Conservation (phyloP, 345 rosid genomes). For the Populus alba region DNA sequence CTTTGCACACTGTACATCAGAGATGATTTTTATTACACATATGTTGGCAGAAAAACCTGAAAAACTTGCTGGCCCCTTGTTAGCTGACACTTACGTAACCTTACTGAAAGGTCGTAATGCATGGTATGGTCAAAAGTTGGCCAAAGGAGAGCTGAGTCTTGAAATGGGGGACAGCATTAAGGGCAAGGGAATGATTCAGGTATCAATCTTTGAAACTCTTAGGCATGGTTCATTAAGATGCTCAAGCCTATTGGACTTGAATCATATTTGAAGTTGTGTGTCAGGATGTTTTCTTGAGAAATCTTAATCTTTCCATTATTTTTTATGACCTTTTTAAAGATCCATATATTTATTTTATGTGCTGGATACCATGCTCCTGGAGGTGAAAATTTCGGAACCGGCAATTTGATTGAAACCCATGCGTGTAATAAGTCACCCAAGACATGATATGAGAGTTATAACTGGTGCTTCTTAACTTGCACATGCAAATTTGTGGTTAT, state of each 20-base stretch:
- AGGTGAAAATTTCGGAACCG: not conserved
- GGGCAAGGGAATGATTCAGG: constrained; percentile 99
- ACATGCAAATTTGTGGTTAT: not conserved
- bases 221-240: not conserved
- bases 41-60: constrained; percentile 91
- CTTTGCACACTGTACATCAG: constrained; percentile 95
- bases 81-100: constrained; percentile 96
- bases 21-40: constrained; percentile 97
- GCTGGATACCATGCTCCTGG: not conserved
- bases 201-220: constrained; percentile 18
- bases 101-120: constrained; percentile 92
- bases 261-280: not conserved
- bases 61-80: constrained; percentile 90
- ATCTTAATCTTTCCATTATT: not conserved
- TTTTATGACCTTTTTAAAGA: not conserved
- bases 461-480: not conserved
- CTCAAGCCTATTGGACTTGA: not conserved
- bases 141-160: constrained; percentile 65
- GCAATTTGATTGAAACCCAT: not conserved
- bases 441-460: not conserved
- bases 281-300: not conserved
- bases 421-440: not conserved
- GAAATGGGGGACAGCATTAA: constrained; percentile 95
- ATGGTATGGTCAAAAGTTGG: constrained; percentile 95
- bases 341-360: not conserved